Evolutionary conservation across 2,329 filamentous ascomycete genomes (phyloP), one percentile per base, ranked within the genome.

Genomic region (Cercospora beticola): DNA sequence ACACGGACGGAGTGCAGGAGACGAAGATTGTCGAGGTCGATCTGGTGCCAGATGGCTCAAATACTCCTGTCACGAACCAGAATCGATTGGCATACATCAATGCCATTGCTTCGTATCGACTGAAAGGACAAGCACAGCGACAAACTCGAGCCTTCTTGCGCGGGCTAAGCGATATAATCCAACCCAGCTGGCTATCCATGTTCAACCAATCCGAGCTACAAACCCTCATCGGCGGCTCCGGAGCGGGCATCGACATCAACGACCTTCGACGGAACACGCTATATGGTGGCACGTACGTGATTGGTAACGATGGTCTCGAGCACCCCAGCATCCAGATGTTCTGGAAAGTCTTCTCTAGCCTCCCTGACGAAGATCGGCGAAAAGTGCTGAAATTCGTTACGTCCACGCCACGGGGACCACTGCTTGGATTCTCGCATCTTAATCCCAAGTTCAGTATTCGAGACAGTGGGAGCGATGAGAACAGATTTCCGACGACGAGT

Each of bases 141-240:
- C 93, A 97, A 77, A 97, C 94, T 0, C 86, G 89, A 23, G 93
- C 93, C 1, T 99, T 99, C 79, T 86, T 99, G 7, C 89, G 89
- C 66, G 95, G 95, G 0, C 87, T 99, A 1, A 89, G 91, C 23
- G 86, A 90, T 72, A 97, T 99, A 77, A 95, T 99, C 72, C 90
- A 94, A 68, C 94, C 94, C 0, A 88, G 88, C 3, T 99, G 95
- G 95, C 86, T 99, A 4, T 93, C 91, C 75, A 98, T 99, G 95
- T 99, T 99, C 84, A 99, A 99, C 79, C 94, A 97, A 79, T 88
- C 88, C 3, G 95, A 99, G 79, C 86, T 99, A 4, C 95, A 98
- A 81, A 95, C 92, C 1, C 89, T 99, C 5, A 91, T 99, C 16
- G 92, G 93, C 64, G 95, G 95, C 54, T 93, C 97, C 7, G 70